Base-by-base conservation (phyloP, 2,329 filamentous ascomycete species). In the Eurotiales sp. region DNA sequence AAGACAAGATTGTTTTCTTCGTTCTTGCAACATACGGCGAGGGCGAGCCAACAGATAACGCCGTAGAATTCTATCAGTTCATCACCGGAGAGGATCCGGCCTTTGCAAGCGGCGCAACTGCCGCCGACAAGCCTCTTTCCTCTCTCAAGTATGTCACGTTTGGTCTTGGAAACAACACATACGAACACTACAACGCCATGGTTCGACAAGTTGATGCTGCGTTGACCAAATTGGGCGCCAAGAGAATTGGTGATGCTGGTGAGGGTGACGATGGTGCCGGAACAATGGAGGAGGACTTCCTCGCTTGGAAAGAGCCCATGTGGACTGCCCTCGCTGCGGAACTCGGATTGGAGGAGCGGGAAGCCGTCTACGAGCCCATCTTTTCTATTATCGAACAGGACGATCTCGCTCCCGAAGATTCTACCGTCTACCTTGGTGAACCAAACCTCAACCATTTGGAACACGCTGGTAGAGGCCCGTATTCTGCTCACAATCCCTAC, bases 291-390 rank as follows among this genome's bases (percentile, higher is more conserved):
- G 95, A 99, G 75, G 95, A 99, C 65, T 99, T 97, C 72, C 76
- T 99, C 63, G 89, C 92, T 59, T 99, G 93, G 93, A 99, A 99
- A 76, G 93, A 99, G 64, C 91, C 91, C 56, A 99, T 99, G 93
- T 99, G 95, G 93, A 77, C 81, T 62, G 88, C 87, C 54, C 78
- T 99, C 48, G 79, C 87, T 21, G 82, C 88, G 58, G 84, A 88
- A 66, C 89, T 99, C 86, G 83, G 83, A 49, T 77, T 99, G 51
- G 88, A 97, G 72, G 93, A 99, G 74, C 90, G 93, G 54, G 95
- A 99, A 69, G 89, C 91, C 55, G 85, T 95, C 54, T 99, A 97
- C 70, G 95, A 99, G 70, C 90, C 93, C 45, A 84, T 91, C 52
- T 96, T 96, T 67, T 84, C 82, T 61, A 85, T 99, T 61, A 82